These are phyloP conservation scores for Fusarium pininemorale DNA, from an alignment of 2,329 filamentous ascomycete genomes.

Conservation along the genomic window DNA sequence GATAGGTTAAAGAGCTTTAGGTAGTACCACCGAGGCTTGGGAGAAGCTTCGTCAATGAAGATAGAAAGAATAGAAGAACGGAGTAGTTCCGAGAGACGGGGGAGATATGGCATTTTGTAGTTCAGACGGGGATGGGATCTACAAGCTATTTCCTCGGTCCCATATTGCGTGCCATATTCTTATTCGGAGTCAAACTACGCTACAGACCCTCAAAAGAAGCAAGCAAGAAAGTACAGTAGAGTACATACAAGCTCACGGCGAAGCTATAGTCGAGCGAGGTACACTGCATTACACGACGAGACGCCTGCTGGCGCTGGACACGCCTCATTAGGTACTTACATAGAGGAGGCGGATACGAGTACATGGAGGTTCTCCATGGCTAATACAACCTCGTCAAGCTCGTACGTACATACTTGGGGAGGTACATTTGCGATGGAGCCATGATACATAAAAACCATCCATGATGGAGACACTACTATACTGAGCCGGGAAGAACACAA, in stretches of 20 bases:
- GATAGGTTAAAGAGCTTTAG: conserved; percentile 2
- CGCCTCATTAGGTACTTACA: conserved; percentile 20
- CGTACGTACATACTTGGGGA: conserved; percentile 2
- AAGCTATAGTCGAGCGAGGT: conserved; percentile 31
- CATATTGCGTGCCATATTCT: conserved; percentile 24
- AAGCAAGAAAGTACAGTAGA: conserved; percentile 12
- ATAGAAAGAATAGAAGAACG: conserved; percentile 26
- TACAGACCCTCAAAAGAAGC: conserved; percentile 27
- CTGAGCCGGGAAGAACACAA: conserved; percentile 25
- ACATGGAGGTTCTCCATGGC: conserved; percentile 31
- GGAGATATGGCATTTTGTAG: conserved; percentile 42
- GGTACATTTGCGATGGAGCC: conserved; percentile 26
- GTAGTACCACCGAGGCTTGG: conserved; percentile 8
- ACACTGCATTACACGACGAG: conserved; percentile 33
- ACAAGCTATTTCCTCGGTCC: conserved; percentile 29
- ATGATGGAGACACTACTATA: conserved; percentile 34
- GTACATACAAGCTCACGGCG: conserved; percentile 1
- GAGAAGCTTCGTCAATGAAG: conserved; percentile 24
- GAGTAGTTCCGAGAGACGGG: conserved; percentile 27
- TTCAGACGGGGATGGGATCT: conserved; percentile 35
- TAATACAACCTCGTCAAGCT: conserved; percentile 32
- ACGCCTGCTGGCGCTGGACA: conserved; percentile 18
- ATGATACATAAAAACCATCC: conserved; percentile 30
- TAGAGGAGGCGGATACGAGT: conserved; percentile 28
- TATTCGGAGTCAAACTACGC: conserved; percentile 24